phyloP scores from a whole-genome alignment of 75 land plant genomes.

The Pinus taeda region DNA sequence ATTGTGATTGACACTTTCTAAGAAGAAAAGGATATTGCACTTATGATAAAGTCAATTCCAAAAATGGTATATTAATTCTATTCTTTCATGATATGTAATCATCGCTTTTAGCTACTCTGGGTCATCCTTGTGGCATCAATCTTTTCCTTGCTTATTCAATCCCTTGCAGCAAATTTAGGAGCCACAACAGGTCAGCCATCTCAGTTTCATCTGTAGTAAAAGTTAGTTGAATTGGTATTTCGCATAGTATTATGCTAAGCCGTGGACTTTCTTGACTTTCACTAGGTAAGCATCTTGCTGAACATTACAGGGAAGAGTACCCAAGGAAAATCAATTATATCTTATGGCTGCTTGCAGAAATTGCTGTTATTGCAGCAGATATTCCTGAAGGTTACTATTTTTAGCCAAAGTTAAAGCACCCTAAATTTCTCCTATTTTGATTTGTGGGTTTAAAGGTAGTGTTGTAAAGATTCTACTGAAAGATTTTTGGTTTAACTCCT shows the following conservation, averaged over 20 bases:
- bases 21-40: too few species aligned
- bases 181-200: conserved; percentile 57
- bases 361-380: conserved; percentile 73
- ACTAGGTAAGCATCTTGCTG: conserved; percentile 79
- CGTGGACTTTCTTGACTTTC: too few species aligned
- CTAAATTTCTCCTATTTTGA: background rate
- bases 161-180: conserved; percentile 87
- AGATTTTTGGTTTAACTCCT: background rate
- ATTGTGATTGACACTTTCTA: too few species aligned
- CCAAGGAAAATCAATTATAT: conserved; percentile 41
- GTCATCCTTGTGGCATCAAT: conserved; percentile 67
- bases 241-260: too few species aligned
- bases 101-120: conserved; percentile 51
- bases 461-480: too few species aligned
- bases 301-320: conserved; percentile 75
- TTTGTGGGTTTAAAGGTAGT: background rate
- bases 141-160: conserved; percentile 82
- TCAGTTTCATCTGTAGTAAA: too few species aligned
- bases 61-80: too few species aligned
- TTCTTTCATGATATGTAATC: too few species aligned
- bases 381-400: conserved; percentile 73
- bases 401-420: background rate
- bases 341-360: conserved; percentile 77
- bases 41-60: too few species aligned
- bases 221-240: too few species aligned